phyloP scores from a whole-genome alignment of 352 stramenopile species.

The Phytopythium boreale region DNA sequence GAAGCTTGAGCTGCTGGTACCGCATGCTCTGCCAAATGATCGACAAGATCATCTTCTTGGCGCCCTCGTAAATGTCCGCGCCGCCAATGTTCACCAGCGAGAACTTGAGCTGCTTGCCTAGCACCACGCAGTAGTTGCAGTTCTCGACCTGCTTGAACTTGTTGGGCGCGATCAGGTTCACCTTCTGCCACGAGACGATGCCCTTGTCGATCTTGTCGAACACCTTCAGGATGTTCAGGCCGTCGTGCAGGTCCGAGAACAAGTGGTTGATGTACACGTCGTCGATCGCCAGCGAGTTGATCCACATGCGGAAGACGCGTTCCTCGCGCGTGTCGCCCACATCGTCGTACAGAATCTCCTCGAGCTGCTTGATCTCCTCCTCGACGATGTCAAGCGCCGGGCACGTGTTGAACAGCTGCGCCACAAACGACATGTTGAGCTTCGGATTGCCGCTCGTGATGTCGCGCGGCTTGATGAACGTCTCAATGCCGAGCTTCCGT shows the following conservation, averaged over 20 bases:
- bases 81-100: constrained; percentile 90
- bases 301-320: constrained; percentile 91
- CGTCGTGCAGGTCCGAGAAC: constrained; percentile 87
- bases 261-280: constrained; percentile 90
- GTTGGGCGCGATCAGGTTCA: constrained; percentile 87
- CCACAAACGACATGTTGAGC: constrained; percentile 90
- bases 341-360: constrained; percentile 88
- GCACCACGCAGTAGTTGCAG: constrained; percentile 88
- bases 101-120: constrained; percentile 88
- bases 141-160: constrained; percentile 90
- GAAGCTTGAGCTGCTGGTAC: constrained; percentile 86
- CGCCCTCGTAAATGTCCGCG: constrained; percentile 90
- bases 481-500: constrained; percentile 79
- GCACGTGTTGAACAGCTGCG: constrained; percentile 92
- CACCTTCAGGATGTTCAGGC: constrained; percentile 87
- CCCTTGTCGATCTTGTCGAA: constrained; percentile 90
- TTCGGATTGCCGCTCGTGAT: constrained; percentile 92
- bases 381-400: constrained; percentile 79
- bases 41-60: constrained; percentile 92
- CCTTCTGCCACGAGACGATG: constrained; percentile 86
- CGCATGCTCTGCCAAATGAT: constrained; percentile 95
- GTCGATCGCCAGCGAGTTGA: constrained; percentile 90
- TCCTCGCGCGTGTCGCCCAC: constrained; percentile 85
- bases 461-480: constrained; percentile 91
- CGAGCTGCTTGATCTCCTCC: constrained; percentile 82